phyloP scores from a whole-genome alignment of 257 asterid species.

The Solanum ossicruentum region DNA sequence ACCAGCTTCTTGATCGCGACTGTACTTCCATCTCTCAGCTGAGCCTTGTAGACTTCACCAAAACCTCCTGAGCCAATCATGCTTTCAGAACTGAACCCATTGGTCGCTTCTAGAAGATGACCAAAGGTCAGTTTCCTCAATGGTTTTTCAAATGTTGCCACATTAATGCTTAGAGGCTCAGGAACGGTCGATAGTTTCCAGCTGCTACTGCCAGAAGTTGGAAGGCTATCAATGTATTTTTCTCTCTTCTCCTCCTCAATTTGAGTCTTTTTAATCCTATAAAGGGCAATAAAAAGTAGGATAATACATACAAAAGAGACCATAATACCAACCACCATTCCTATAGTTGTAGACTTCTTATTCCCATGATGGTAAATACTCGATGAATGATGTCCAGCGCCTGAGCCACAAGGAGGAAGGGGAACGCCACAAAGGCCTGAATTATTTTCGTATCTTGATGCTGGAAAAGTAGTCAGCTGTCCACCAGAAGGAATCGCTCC shows the following conservation, averaged over 20 bases:
- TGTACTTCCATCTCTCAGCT: constrained; percentile 47
- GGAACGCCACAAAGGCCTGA: constrained; percentile 92
- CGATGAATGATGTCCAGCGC: constrained; percentile 9
- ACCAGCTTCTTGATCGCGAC: constrained; percentile 92
- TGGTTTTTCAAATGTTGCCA: constrained; percentile 88
- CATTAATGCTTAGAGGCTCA: constrained; percentile 91
- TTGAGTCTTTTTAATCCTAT: constrained; percentile 28
- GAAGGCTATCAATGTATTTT: constrained; percentile 82
- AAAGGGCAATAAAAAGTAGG: constrained; percentile 52
- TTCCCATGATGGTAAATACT: constrained; percentile 13
- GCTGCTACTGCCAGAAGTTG: constrained; percentile 80
- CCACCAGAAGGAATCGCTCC: constrained; percentile 76
- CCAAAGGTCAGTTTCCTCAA: constrained; percentile 79
- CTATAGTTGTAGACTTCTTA: constrained; percentile 43
- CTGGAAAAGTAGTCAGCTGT: constrained; percentile 77
- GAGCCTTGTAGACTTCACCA: constrained; percentile 93
- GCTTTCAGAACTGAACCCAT: constrained; percentile 72
- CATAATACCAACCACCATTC: constrained; percentile 69
- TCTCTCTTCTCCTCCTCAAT: constrained; percentile 49
- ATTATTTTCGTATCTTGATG: constrained; percentile 68
- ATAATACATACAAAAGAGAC: constrained; percentile 36
- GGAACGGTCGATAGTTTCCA: constrained; percentile 78
- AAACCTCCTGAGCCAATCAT: constrained; percentile 96
- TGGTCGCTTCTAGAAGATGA: constrained; percentile 79
- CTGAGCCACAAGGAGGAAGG: constrained; percentile 40